These are phyloP conservation scores for Cicer arietinum DNA, from an alignment of 306 rosid genomes.

Conservation along the genomic window DNA sequence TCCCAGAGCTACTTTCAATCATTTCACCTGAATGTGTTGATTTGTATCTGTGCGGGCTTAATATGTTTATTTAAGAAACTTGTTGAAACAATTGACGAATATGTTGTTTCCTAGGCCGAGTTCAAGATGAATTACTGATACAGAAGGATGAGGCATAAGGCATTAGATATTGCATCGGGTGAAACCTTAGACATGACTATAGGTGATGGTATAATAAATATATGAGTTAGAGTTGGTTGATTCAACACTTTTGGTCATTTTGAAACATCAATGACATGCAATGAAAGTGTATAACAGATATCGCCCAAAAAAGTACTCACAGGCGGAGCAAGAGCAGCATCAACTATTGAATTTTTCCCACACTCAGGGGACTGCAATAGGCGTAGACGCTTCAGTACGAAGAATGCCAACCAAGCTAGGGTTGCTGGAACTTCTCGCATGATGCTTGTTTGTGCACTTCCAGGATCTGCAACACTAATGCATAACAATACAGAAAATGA, in stretches of 20 bases:
- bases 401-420: slow-evolving; percentile 57
- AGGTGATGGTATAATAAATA: slow-evolving; percentile 8
- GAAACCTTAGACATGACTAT: slow-evolving; percentile 9
- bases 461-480: slow-evolving; percentile 83
- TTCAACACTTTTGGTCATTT: neutral
- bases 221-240: neutral
- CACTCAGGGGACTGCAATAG: slow-evolving; percentile 69
- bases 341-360: slow-evolving; percentile 65
- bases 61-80: neutral
- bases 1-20: slow-evolving; percentile 23
- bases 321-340: slow-evolving; percentile 80
- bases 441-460: slow-evolving; percentile 74
- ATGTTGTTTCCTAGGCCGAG: slow-evolving; percentile 30
- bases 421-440: slow-evolving; percentile 77
- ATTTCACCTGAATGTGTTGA: neutral
- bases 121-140: slow-evolving; percentile 34
- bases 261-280: slow-evolving; percentile 32
- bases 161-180: slow-evolving; percentile 13
- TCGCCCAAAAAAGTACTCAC: slow-evolving; percentile 54
- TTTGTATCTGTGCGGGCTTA: neutral
- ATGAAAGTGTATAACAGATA: slow-evolving; percentile 26
- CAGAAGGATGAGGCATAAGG: slow-evolving; percentile 26
- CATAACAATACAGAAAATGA: slow-evolving; percentile 43
- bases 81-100: slow-evolving; percentile 13
- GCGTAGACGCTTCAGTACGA: slow-evolving; percentile 53